phyloP scores from a whole-genome alignment of 148 eudicot genomes.

The Vaccinium darrowii region DNA sequence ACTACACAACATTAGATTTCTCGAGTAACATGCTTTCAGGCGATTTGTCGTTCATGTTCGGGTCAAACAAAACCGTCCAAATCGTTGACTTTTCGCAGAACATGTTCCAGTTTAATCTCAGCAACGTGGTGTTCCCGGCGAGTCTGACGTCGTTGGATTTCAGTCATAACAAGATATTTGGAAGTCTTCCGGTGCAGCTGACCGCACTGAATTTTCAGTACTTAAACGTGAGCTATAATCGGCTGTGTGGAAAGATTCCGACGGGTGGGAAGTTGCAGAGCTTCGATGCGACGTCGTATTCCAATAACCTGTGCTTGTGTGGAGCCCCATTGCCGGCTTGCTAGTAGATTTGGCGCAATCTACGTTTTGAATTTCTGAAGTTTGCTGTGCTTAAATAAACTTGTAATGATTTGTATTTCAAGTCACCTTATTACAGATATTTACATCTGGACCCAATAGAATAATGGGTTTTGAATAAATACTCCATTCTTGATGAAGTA shows the following conservation, averaged over 20 bases:
- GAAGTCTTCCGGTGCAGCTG: slow-evolving; percentile 32
- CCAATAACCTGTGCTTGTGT: slow-evolving; percentile 58
- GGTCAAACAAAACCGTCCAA: slow-evolving; percentile 27
- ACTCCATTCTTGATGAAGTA: no score
- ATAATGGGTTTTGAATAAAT: no score
- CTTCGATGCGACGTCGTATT: slow-evolving; percentile 26
- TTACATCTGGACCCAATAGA: no score
- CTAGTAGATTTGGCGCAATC: neutral
- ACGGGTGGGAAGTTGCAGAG: slow-evolving; percentile 31
- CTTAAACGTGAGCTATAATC: slow-evolving; percentile 41
- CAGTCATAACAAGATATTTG: slow-evolving; percentile 46
- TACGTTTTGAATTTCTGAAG: no score
- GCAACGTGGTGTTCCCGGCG: slow-evolving; percentile 27
- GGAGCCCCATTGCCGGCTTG: slow-evolving; percentile 47
- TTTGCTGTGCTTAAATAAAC: no score
- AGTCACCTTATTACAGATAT: no score
- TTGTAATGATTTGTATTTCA: no score
- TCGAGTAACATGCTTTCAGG: slow-evolving; percentile 33
- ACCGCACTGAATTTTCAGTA: slow-evolving; percentile 6
- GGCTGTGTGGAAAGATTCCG: slow-evolving; percentile 44
- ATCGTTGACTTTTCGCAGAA: slow-evolving; percentile 31
- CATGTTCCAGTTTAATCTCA: slow-evolving; percentile 37
- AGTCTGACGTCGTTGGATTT: slow-evolving; percentile 30
- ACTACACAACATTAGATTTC: slow-evolving; percentile 29
- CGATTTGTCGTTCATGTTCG: slow-evolving; percentile 50